Conservation (phyloP, 2,329 filamentous ascomycete species). For the Scedosporium aurantiacum region DNA sequence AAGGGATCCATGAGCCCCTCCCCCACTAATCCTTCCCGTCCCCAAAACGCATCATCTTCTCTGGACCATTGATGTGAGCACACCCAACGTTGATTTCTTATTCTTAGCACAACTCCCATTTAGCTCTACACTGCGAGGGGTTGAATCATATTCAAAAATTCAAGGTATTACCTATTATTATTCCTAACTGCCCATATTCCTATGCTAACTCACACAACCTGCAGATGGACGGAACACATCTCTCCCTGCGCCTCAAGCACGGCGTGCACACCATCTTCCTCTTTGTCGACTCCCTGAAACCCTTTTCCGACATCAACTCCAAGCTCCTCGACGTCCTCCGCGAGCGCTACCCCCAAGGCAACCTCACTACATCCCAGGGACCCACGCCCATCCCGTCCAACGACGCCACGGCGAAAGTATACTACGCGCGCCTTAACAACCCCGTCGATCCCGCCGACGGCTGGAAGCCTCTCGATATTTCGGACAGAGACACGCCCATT, state of each 20-base stretch:
- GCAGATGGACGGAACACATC: slow-evolving; percentile 34
- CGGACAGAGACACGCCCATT: slow-evolving; percentile 26
- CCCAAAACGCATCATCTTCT: neutral
- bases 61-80: neutral
- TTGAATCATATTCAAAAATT: neutral
- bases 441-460: slow-evolving; percentile 33
- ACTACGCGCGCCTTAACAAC: slow-evolving; percentile 34
- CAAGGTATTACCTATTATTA: neutral
- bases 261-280: slow-evolving; percentile 61
- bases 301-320: slow-evolving; percentile 45
- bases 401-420: slow-evolving; percentile 25
- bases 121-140: neutral
- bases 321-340: slow-evolving; percentile 47
- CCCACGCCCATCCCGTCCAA: slow-evolving; percentile 25
- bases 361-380: slow-evolving; percentile 25
- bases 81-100: neutral
- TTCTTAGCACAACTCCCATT: neutral
- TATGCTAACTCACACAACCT: neutral
- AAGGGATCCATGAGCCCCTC: neutral
- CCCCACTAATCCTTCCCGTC: slow-evolving; percentile 3
- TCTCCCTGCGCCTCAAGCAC: slow-evolving; percentile 63
- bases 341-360: slow-evolving; percentile 43
- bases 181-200: neutral
- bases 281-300: slow-evolving; percentile 46
- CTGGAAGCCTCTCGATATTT: slow-evolving; percentile 35